Evolutionary conservation across 768 basidiomycete species (phyloP).

Genomic region (Psilocybe tampanensis): DNA sequence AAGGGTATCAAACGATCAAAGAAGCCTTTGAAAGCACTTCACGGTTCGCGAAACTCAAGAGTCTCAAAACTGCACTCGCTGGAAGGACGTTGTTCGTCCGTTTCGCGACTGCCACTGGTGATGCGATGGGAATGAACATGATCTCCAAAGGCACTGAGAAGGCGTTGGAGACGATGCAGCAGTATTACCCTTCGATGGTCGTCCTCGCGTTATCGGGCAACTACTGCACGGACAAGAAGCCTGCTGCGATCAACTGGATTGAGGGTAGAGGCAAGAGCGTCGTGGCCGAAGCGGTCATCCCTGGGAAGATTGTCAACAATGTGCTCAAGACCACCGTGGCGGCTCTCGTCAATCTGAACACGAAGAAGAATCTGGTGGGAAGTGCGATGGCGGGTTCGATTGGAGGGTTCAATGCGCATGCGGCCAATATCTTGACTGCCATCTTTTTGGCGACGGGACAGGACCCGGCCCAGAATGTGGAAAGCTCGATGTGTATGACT

Average conservation of each 20-base stretch:
- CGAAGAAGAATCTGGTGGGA: slow-evolving; percentile 97
- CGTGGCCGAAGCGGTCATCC: slow-evolving; percentile 92
- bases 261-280: slow-evolving; percentile 98
- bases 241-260: slow-evolving; percentile 99
- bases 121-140: slow-evolving; percentile 99
- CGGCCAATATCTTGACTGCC: slow-evolving; percentile 95
- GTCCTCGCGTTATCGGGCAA: slow-evolving; percentile 93
- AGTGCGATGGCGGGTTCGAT: slow-evolving; percentile 98
- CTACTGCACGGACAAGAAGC: slow-evolving; percentile 99
- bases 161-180: slow-evolving; percentile 79
- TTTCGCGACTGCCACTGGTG: slow-evolving; percentile 93
- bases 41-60: slow-evolving; percentile 85
- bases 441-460: slow-evolving; percentile 96
- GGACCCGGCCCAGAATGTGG: slow-evolving; percentile 99
- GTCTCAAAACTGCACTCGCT: slow-evolving; percentile 87
- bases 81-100: slow-evolving; percentile 93
- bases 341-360: slow-evolving; percentile 86
- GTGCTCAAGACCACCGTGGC: slow-evolving; percentile 96
- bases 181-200: slow-evolving; percentile 87
- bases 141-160: slow-evolving; percentile 98
- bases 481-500: slow-evolving; percentile 98
- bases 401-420: slow-evolving; percentile 98
- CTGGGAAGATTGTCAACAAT: slow-evolving; percentile 83
- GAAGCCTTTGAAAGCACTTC: slow-evolving; percentile 94
- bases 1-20: slow-evolving; percentile 76